phyloP scores from a whole-genome alignment of 352 stramenopile species.

The Globisporangium apiculatum region DNA sequence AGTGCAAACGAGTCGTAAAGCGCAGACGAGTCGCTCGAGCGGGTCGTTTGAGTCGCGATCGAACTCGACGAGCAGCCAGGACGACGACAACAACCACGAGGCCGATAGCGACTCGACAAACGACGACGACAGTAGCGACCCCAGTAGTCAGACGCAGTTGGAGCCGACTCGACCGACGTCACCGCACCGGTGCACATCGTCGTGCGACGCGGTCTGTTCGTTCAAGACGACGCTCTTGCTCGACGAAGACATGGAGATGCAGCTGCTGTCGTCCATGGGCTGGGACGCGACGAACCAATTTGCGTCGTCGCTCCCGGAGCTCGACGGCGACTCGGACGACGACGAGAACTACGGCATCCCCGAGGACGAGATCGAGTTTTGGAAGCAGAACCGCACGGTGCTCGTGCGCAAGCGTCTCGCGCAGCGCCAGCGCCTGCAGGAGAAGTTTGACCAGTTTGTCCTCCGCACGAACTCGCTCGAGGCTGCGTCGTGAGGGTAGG shows the following conservation, averaged over 20 bases:
- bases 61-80: slow-evolving; percentile 23
- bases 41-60: slow-evolving; percentile 32
- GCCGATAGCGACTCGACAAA: slow-evolving; percentile 7
- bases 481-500: slow-evolving; percentile 1
- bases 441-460: slow-evolving; percentile 83
- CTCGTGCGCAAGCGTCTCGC: slow-evolving; percentile 70
- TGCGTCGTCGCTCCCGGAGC: slow-evolving; percentile 49
- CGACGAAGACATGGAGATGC: slow-evolving; percentile 67
- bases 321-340: slow-evolving; percentile 70
- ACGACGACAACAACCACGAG: neutral
- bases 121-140: slow-evolving; percentile 13
- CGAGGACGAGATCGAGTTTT: slow-evolving; percentile 81
- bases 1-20: slow-evolving; percentile 17
- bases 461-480: slow-evolving; percentile 50
- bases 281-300: slow-evolving; percentile 66
- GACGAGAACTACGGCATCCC: slow-evolving; percentile 77
- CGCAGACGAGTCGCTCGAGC: slow-evolving; percentile 13
- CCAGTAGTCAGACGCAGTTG: slow-evolving; percentile 24
- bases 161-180: slow-evolving; percentile 28
- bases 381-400: slow-evolving; percentile 75
- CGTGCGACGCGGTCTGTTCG: slow-evolving; percentile 44
- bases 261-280: slow-evolving; percentile 80
- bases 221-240: slow-evolving; percentile 43
- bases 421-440: slow-evolving; percentile 78
- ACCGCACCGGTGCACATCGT: slow-evolving; percentile 40